Evolutionary conservation across 768 basidiomycete species (phyloP), one percentile per base, ranked within the genome.

Genomic region (Ramaria rubella): DNA sequence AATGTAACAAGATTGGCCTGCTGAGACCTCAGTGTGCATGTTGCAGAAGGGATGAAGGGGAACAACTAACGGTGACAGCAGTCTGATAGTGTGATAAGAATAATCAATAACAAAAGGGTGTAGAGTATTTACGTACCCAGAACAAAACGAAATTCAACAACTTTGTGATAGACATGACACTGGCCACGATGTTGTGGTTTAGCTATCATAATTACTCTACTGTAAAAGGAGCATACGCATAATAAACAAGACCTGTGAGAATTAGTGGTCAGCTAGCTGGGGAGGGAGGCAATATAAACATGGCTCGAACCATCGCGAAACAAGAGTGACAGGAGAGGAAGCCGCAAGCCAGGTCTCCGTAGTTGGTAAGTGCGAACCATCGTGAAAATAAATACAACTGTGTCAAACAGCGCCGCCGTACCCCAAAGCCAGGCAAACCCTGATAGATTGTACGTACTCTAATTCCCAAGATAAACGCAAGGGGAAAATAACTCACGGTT

Each of bases 381-480:
- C 8, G 49, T 51, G 11, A 51, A 19, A 30, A 29, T 15, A 36
- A 51, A 51, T 9, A 51, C 30, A 15, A 51, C 2, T 7, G 30
- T 33, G 33, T 51, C 49, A 30, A 51, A 51, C 7, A 51, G 1
- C 4, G 31, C 49, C 6, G 26, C 8, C 15, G 4, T 4, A 4
- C 5, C 49, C 49, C 49, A 51, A 1, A 51, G 49, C 49, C 49
- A 51, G 6, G 49, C 49, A 51, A 51, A 51, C 6, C 49, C 49
- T 46, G 44, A 38, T 38, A n/a, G n/a, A n/a, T n/a, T n/a, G n/a
- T 42, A 42, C n/a, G 40, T 6, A 17, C 23, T 7, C 14, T 21
- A 42, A n/a, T 4, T 42, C 40, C 11, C 23, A 9, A 9, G 40
- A 21, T 42, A 17, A 7, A 17, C 3, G 40, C 40, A 17, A n/a